phyloP scores from a whole-genome alignment of 1,284 basidiomycete genomes.

The Trichosporon faecale region DNA sequence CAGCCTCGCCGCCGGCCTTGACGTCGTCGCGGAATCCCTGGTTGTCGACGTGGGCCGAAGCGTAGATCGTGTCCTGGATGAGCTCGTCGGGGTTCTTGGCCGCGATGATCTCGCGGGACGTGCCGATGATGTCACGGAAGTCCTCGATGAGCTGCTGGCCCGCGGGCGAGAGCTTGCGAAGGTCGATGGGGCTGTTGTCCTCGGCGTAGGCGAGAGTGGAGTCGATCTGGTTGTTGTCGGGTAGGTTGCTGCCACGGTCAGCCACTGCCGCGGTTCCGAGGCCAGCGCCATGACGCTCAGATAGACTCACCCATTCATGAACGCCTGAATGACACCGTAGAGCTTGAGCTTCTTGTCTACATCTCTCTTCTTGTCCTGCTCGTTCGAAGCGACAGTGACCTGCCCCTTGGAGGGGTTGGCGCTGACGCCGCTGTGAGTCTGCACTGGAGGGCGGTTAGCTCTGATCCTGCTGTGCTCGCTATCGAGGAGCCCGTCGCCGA shows the following conservation, averaged over 20 bases:
- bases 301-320: conserved; percentile 60
- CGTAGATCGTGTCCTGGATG: conserved; percentile 78
- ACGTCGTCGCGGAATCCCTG: background rate
- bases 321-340: conserved; percentile 73
- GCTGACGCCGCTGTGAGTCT: conserved; percentile 15
- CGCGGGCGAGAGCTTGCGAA: conserved; percentile 66
- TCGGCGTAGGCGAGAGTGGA: conserved; percentile 66
- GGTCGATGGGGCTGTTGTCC: conserved; percentile 65
- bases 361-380: conserved; percentile 48
- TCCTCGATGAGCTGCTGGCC: conserved; percentile 75
- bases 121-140: conserved; percentile 55
- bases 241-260: conserved; percentile 58
- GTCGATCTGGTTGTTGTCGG: conserved; percentile 77
- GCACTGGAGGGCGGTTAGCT: conserved; percentile 11
- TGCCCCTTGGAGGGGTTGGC: conserved; percentile 32
- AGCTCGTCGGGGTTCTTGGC: conserved; percentile 87
- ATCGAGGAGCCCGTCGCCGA: background rate
- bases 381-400: conserved; percentile 45
- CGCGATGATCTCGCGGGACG: conserved; percentile 61
- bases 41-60: conserved; percentile 12
- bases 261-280: background rate
- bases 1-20: conserved; percentile 1
- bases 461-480: background rate
- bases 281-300: background rate
- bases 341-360: conserved; percentile 56